These are phyloP conservation scores for Pichia sp. DNA, from an alignment of 1,139 yeast genomes.

Conservation along the genomic window DNA sequence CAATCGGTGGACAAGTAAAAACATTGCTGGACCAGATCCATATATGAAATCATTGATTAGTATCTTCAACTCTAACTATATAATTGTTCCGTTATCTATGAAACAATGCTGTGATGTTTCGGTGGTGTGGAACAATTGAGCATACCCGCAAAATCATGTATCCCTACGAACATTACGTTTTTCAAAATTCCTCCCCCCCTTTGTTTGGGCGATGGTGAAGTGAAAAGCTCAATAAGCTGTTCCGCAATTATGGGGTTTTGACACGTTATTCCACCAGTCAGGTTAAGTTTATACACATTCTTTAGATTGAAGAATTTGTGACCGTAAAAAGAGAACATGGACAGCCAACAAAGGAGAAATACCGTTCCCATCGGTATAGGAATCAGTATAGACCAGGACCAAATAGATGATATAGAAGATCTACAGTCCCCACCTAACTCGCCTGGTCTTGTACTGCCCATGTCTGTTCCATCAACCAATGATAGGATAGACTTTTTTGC, in stretches of 20 bases:
- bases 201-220: neutral
- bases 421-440: slow-evolving; percentile 31
- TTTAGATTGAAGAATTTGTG: no score
- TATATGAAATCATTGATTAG: slow-evolving; percentile 61
- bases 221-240: neutral
- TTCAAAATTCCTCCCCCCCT: neutral
- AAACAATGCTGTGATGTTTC: no score
- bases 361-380: slow-evolving; percentile 10
- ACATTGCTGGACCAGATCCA: slow-evolving; percentile 76
- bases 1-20: slow-evolving; percentile 67
- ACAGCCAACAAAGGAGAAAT: neutral
- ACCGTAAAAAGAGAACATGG: neutral
- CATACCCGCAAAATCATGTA: neutral
- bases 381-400: slow-evolving; percentile 9
- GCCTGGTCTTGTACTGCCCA: slow-evolving; percentile 32
- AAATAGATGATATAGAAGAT: slow-evolving; percentile 14
- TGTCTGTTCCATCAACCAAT: slow-evolving; percentile 21
- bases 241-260: no score
- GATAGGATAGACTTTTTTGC: slow-evolving; percentile 37
- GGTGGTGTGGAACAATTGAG: no score
- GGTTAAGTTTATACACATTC: no score
- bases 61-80: neutral
- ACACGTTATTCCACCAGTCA: no score
- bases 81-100: no score
- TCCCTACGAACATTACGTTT: neutral